Conservation (phyloP, 805 yeast genomes). For the Candida hungchunana region DNA sequence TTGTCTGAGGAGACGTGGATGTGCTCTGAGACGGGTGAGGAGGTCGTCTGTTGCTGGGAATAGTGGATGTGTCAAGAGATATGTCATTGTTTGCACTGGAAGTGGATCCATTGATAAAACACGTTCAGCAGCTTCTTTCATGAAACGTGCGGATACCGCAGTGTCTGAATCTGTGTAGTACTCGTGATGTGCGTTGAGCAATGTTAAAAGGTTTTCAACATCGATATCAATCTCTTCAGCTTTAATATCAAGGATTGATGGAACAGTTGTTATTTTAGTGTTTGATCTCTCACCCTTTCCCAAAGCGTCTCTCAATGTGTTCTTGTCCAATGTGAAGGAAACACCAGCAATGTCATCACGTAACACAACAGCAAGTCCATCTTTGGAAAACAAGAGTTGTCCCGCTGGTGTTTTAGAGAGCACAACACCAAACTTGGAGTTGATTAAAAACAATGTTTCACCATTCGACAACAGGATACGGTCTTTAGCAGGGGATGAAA, state of each 20-base stretch:
- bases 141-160: slow-evolving; percentile 54
- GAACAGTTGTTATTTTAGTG: slow-evolving; percentile 15
- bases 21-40: slow-evolving; percentile 45
- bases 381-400: slow-evolving; percentile 17
- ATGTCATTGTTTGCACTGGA: slow-evolving; percentile 53
- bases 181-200: slow-evolving; percentile 34
- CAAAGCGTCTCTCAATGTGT: slow-evolving; percentile 62
- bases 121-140: slow-evolving; percentile 41
- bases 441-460: slow-evolving; percentile 34
- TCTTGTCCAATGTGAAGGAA: slow-evolving; percentile 57
- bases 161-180: slow-evolving; percentile 66
- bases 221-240: slow-evolving; percentile 14
- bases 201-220: slow-evolving; percentile 29
- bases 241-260: slow-evolving; percentile 26
- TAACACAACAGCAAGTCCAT: slow-evolving; percentile 18
- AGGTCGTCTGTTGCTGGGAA: slow-evolving; percentile 68
- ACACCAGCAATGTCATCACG: slow-evolving; percentile 27
- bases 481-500: slow-evolving; percentile 26
- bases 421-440: slow-evolving; percentile 27
- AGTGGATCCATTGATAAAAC: slow-evolving; percentile 30
- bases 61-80: slow-evolving; percentile 81
- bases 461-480: slow-evolving; percentile 25
- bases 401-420: slow-evolving; percentile 14
- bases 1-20: slow-evolving; percentile 70
- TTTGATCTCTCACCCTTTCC: slow-evolving; percentile 45